Evolutionary conservation across 345 rosid genomes (phyloP).

Genomic region (Salix caprea): DNA sequence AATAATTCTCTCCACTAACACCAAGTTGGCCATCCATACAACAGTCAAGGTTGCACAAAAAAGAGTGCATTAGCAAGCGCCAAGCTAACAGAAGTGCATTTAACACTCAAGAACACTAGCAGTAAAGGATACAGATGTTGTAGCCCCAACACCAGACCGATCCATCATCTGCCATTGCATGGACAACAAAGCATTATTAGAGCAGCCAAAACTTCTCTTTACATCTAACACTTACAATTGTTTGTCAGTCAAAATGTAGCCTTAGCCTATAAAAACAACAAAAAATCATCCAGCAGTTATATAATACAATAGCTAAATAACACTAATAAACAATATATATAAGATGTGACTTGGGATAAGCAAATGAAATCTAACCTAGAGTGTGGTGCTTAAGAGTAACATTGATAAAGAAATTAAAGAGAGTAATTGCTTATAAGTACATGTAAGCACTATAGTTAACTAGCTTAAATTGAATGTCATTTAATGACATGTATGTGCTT

Average conservation of each 20-base stretch:
- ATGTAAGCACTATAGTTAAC: too few relatives aligned
- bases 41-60: constrained; percentile 49
- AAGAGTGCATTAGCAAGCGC: constrained; percentile 10
- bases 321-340: not conserved
- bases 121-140: constrained; percentile 73
- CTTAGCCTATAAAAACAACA: not conserved
- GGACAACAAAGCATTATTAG: constrained; percentile 2
- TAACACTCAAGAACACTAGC: not conserved
- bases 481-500: too few relatives aligned
- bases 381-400: too few relatives aligned
- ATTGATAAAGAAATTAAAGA: too few relatives aligned
- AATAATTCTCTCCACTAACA: constrained; percentile 44
- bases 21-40: constrained; percentile 89
- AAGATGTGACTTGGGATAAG: not conserved
- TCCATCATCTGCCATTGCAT: constrained; percentile 71
- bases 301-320: not conserved
- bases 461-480: too few relatives aligned
- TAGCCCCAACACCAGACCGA: constrained; percentile 96
- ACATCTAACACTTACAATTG: not conserved
- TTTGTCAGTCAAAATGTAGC: not conserved
- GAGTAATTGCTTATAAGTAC: too few relatives aligned
- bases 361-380: not conserved
- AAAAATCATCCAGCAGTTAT: not conserved
- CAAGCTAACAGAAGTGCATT: not conserved
- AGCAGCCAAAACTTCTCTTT: not conserved